Base-by-base conservation (phyloP, 2,329 filamentous ascomycete species). In the Exophiala mesophila region DNA sequence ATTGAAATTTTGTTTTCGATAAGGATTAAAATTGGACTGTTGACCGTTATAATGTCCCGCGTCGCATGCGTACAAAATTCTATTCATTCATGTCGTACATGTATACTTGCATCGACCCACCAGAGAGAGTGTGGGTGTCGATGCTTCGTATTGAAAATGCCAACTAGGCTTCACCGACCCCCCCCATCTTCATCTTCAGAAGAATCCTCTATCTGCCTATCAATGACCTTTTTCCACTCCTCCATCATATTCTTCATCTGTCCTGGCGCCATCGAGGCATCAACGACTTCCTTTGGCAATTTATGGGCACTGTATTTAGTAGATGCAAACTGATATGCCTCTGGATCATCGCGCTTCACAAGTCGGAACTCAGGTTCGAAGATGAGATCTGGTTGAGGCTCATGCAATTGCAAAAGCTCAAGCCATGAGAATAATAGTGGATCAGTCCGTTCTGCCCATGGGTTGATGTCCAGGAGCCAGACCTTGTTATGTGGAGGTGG, bases 271-370 rank as follows among this genome's bases (percentile, higher is more conserved):
- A 72, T 66, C 20, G 74, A 76, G 2, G 78, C 79, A 57, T 82
- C 78, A 2, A 96, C 89, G 2, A 97, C 88, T 55, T 98, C 92
- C 62, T 83, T 88, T 1, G 92, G 92, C 55, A 98, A 68, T 66
- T 97, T 98, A 61, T 97, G 90, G 3, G 92, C 90, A 49, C 88
- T 95, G 63, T 94, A 97, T 58, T 90, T 85, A 1, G 88, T 78
- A 3, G 85, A 84, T 52, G 78, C 81, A 60, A 96, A 94, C 55
- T 84, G 85, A 60, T 88, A 92, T 1, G 89, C 89, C 47, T 90
- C 85, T 0, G 89, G 88, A 53, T 97, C 90, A 51, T 90, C 83
- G 60, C 82, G 81, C 55, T 83, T 79, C 34, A 98, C 78, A 6
- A 97, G 72, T 30, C 90, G 76, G 52, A 98, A 76, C 63, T 96